Percentiles rank a stretch among this genome's conserved stretches.
These are phyloP conservation scores for Lachnellula hyalina DNA, from an alignment of 2,329 filamentous ascomycete species.

Conservation along the genomic window DNA sequence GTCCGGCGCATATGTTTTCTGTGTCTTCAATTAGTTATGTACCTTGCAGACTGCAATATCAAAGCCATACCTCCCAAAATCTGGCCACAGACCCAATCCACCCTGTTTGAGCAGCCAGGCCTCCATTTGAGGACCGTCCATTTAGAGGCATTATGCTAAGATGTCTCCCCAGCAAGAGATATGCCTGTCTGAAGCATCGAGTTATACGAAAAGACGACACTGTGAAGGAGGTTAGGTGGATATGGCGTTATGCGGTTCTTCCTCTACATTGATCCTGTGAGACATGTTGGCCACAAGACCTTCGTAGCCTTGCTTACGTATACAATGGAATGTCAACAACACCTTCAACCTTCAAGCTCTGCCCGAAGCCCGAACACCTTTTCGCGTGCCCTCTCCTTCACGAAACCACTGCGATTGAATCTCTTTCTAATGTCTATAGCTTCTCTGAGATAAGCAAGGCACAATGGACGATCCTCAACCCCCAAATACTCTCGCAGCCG, in stretches of 20 bases:
- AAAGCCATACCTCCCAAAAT: conserved; percentile 29
- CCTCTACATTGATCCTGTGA: neutral
- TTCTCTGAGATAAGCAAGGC: neutral
- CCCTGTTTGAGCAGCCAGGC: conserved; percentile 21
- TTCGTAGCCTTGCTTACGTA: conserved; percentile 5
- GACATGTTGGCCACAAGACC: neutral
- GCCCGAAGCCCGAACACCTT: neutral
- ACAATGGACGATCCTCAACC: conserved; percentile 56
- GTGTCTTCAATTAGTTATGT: conserved; percentile 16
- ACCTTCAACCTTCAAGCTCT: neutral
- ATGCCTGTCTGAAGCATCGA: conserved; percentile 9
- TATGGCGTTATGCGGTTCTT: neutral
- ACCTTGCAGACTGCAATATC: neutral
- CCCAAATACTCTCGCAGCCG: conserved; percentile 49
- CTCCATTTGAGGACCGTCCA: conserved; percentile 14
- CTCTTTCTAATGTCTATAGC: neutral
- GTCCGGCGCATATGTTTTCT: conserved; percentile 83
- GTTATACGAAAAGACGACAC: conserved; percentile 6
- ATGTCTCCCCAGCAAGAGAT: neutral
- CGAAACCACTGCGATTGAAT: no score
- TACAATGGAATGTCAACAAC: neutral
- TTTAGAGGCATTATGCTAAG: conserved; percentile 18
- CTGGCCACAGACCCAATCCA: conserved; percentile 30
- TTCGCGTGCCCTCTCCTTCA: no score
- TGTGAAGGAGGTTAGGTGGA: neutral